Evolutionary conservation across 768 basidiomycete genomes (phyloP), one percentile per base, ranked within the genome.

Genomic region (Lactifluus piperatus): DNA sequence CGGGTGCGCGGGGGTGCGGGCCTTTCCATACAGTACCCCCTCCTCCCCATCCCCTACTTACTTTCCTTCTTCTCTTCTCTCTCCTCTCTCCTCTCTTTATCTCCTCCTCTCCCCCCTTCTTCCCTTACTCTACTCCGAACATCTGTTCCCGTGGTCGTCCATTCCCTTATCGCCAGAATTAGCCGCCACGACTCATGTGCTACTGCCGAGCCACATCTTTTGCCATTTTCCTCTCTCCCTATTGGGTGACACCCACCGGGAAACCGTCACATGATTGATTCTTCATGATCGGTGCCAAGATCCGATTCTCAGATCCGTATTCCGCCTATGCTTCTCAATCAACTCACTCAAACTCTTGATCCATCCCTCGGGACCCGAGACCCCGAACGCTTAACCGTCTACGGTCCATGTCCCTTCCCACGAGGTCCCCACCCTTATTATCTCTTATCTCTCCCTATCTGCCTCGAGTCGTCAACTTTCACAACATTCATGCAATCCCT

Each of bases 271-370:
- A 61, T 61, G 60, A 61, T 60, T 51, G 54, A 51, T 61, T 51
- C 60, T 61, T 61, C 62, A 54, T 55, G 62, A 63, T 63, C 62
- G 62, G 52, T 50, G 34, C 61, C 47, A 34, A 62, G 61, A 62
- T 62, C 61, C 47, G 20, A 16, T 41, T 52, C 20, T 0, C n/a
- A 55, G 62, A 63, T 62, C 63, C 41, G 48, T 49, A 46, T 37
- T 24, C 56, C 58, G 56, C 39, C 34, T 45, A 13, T 36, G 41
- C 50, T 57, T 57, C 60, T 54, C 47, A 53, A 26, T 41, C 51
- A 41, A 34, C 13, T 37, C 36, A 52, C 27, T 48, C 56, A 32
- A 36, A 44, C 30, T 41, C 56, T 44, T 44, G 43, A 44, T 44
- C 43, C 43, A 11, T 51, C 24, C 16, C 53, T n/a, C 30, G 8